These are phyloP conservation scores for Sporormia fimetaria DNA, from an alignment of 495 filamentous ascomycete genomes.

Conservation along the genomic window DNA sequence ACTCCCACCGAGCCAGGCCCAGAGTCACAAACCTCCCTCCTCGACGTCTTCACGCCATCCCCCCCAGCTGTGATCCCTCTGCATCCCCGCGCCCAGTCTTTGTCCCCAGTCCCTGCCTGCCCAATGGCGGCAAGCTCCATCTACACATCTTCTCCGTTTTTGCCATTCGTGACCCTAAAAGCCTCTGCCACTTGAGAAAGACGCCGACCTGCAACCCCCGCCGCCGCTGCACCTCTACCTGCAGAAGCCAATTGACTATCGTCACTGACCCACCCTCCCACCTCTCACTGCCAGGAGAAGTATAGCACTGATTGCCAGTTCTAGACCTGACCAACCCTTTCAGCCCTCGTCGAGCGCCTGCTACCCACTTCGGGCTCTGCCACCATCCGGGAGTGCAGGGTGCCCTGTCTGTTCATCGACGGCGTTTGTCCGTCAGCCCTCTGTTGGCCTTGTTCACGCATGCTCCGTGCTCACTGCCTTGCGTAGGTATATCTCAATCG, in stretches of 20 bases:
- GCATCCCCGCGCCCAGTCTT: no score
- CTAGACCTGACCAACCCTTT: constrained; percentile 2
- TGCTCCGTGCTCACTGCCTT: constrained; percentile 14
- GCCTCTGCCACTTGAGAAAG: no score
- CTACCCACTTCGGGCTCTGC: constrained; percentile 2
- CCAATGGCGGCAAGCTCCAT: no score
- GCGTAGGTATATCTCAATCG: constrained; percentile 14
- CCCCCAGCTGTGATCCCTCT: no score
- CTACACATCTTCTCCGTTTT: no score
- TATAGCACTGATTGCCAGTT: neutral
- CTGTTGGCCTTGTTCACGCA: neutral
- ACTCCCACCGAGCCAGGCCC: no score
- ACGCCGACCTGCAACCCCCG: no score
- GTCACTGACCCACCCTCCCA: constrained; percentile 6
- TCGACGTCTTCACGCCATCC: no score
- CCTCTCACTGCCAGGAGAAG: neutral
- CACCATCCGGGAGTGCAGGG: constrained; percentile 11
- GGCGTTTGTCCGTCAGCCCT: constrained; percentile 1
- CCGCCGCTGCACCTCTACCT: constrained; percentile 5
- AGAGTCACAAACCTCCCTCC: no score
- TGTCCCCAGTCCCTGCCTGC: no score
- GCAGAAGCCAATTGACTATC: constrained; percentile 17
- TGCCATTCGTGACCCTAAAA: no score
- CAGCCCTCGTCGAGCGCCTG: constrained; percentile 4
- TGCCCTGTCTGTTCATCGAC: neutral